Evolutionary conservation across 495 filamentous ascomycete genomes (phyloP).

Genomic region (Thermothielavioides terrestris): DNA sequence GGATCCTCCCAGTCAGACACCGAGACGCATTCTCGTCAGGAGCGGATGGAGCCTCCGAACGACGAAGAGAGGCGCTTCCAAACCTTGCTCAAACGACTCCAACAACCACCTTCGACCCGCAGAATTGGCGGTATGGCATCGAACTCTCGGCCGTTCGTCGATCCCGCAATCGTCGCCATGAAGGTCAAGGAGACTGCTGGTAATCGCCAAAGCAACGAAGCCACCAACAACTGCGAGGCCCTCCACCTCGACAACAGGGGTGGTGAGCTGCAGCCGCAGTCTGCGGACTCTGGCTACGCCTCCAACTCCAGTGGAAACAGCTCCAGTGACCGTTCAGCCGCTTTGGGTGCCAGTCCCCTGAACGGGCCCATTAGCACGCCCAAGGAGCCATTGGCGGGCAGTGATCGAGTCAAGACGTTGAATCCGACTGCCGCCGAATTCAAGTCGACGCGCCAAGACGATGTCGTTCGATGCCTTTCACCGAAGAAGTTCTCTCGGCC

Average conservation of each 20-base stretch:
- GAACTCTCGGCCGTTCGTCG: neutral
- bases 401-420: constrained; percentile 11
- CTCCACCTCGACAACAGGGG: neutral
- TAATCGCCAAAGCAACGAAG: neutral
- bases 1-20: neutral
- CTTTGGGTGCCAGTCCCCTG: neutral
- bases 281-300: constrained; percentile 17
- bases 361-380: neutral
- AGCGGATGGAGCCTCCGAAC: neutral
- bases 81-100: constrained; percentile 16
- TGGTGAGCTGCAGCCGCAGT: neutral
- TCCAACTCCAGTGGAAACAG: neutral
- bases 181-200: constrained; percentile 11
- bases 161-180: constrained; percentile 17
- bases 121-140: neutral
- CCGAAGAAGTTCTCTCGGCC: constrained; percentile 18
- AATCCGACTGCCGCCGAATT: constrained; percentile 28
- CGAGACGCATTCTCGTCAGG: neutral
- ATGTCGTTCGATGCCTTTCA: neutral
- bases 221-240: neutral
- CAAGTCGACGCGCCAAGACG: constrained; percentile 5
- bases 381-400: neutral
- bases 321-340: neutral
- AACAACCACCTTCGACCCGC: neutral
- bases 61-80: constrained; percentile 17